Evolutionary conservation across 2,329 filamentous ascomycete species (phyloP).

Genomic region (Verticillium longisporum): DNA sequence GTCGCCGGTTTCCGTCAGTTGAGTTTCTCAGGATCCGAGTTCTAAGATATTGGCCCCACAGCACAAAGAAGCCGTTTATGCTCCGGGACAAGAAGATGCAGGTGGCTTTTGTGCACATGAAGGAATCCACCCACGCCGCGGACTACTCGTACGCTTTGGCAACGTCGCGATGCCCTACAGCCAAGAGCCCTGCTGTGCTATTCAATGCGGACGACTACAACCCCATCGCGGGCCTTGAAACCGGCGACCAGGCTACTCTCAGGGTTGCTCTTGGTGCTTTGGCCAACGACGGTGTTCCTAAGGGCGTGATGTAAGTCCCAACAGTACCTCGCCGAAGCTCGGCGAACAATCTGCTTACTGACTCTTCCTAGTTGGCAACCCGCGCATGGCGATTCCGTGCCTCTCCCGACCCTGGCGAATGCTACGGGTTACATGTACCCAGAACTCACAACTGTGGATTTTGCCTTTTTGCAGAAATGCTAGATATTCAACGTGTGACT

Average conservation of each 20-base stretch:
- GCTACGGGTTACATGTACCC: no score
- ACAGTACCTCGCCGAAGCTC: no score
- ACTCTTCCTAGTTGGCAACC: no score
- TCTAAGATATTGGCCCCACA: background rate
- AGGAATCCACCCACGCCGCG: background rate
- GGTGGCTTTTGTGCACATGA: background rate
- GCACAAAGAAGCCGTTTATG: background rate
- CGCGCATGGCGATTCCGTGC: no score
- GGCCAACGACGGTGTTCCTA: no score
- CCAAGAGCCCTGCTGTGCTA: background rate
- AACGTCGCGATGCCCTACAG: background rate
- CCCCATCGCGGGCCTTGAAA: no score
- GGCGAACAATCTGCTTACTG: no score
- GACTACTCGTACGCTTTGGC: background rate
- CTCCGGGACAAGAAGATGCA: background rate
- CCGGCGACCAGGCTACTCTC: no score
- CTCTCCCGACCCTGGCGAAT: no score
- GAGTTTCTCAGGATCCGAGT: background rate
- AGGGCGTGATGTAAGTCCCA: no score
- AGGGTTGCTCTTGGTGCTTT: no score
- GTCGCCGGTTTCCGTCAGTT: background rate
- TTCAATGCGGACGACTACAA: background rate
- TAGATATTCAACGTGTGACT: background rate
- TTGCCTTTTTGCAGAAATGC: background rate
- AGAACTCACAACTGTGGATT: no score